Evolutionary conservation across 2,329 filamentous ascomycete species (phyloP), one percentile per base, ranked within the genome.

Genomic region (Acephala macrosclerotiorum): DNA sequence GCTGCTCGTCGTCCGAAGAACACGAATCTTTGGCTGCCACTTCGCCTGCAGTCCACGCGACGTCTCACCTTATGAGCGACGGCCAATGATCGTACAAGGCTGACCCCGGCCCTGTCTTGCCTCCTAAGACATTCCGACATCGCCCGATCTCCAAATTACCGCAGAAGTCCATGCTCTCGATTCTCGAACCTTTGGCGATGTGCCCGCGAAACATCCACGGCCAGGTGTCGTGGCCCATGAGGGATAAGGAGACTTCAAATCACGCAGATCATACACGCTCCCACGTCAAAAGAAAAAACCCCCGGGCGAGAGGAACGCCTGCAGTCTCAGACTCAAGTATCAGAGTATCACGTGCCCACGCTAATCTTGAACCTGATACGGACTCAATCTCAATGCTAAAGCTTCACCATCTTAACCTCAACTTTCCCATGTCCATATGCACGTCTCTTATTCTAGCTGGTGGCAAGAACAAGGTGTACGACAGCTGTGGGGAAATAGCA

Each of bases 261-360:
- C 29, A 38, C 60, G 60, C 60, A 63, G 60, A 63, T 63, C 60
- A 63, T 26, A 63, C 60, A 63, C 25, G 16, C 26, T 26, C 49
- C 49, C 51, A 63, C 38, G 60, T 29, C 51, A 63, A 63, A 63
- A 63, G 25, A 6, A 63, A 63, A 33, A 33, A 33, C 4, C 4
- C 9, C 29, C 29, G 9, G 29, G 29, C 29, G 29, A 33, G 9
- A 33, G 29, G 29, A 33, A 33, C 29, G 29, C 9, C 29, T 33
- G 29, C 1, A 49, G 45, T 18, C 8, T 49, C 45, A 49, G 20
- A 25, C 9, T 22, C 11, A 22, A 20, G 49, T 29, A 14, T 33
- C 49, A 53, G 26, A 33, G 22, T 14, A 6, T 53, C 25, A 53
- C 49, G 49, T 53, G 49, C 25, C 2, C 14, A 33, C 14, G 25